These are phyloP conservation scores for Taxawa tesnikishii DNA, from an alignment of 2,329 filamentous ascomycete genomes.

Conservation along the genomic window DNA sequence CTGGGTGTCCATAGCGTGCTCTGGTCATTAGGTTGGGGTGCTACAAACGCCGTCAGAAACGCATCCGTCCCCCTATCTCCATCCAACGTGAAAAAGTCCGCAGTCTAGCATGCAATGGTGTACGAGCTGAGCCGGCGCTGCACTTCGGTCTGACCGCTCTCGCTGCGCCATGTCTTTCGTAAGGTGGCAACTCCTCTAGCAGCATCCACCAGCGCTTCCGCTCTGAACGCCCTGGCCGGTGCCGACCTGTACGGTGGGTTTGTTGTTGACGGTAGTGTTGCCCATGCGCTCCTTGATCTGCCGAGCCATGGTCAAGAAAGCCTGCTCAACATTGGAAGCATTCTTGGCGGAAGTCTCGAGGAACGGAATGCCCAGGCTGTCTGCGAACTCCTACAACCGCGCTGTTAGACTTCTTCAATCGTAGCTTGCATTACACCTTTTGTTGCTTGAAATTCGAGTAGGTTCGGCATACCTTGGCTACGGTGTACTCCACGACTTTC, in stretches of 20 bases:
- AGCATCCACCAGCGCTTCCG: conserved; percentile 76
- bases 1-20: no score
- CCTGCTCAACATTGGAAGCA: conserved; percentile 98
- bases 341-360: conserved; percentile 99
- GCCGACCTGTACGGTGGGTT: conserved; percentile 92
- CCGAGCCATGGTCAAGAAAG: conserved; percentile 98
- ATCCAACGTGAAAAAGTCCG: neutral
- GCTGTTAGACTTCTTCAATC: neutral
- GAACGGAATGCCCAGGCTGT: conserved; percentile 97
- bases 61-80: neutral
- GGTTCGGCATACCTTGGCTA: conserved; percentile 72
- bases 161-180: no score
- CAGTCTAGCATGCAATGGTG: neutral
- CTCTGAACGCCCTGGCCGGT: conserved; percentile 89
- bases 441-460: neutral
- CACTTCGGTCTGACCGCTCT: neutral
- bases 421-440: neutral
- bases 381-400: conserved; percentile 76
- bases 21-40: neutral
- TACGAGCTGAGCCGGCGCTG: neutral
- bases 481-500: conserved; percentile 99
- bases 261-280: conserved; percentile 93
- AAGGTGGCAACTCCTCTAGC: conserved; percentile 45
- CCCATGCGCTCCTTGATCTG: conserved; percentile 99
- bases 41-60: neutral